phyloP scores from a whole-genome alignment of 768 basidiomycete genomes.

The Pleurotus cornucopiae region DNA sequence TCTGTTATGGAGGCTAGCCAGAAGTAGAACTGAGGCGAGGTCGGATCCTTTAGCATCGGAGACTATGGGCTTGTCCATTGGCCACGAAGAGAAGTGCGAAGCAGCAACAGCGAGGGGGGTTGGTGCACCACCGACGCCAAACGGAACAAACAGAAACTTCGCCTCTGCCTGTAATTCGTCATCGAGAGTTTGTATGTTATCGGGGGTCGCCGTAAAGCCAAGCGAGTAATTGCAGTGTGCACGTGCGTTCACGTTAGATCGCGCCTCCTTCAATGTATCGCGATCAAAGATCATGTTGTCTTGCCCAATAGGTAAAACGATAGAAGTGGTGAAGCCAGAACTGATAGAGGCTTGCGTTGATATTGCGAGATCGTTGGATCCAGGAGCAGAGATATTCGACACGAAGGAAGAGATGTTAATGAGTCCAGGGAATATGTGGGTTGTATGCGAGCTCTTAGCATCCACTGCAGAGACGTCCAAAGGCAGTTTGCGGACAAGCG shows the following conservation, averaged over 20 bases:
- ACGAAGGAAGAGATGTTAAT: constrained; percentile 87
- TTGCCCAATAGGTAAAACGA: constrained; percentile 72
- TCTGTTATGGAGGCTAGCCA: constrained; percentile 90
- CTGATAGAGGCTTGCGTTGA: constrained; percentile 80
- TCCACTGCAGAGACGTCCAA: constrained; percentile 89
- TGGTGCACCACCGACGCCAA: constrained; percentile 42
- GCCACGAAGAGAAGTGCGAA: constrained; percentile 87
- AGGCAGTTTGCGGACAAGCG: constrained; percentile 83
- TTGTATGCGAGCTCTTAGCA: constrained; percentile 90
- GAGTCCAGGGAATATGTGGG: constrained; percentile 87
- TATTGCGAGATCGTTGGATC: constrained; percentile 56
- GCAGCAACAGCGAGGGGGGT: constrained; percentile 74
- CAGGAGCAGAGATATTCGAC: constrained; percentile 56
- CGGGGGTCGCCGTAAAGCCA: constrained; percentile 67
- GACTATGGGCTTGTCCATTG: constrained; percentile 85
- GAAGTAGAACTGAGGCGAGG: constrained; percentile 86
- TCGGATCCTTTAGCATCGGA: constrained; percentile 91
- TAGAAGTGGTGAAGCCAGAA: constrained; percentile 84
- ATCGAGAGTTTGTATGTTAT: constrained; percentile 58
- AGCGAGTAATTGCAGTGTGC: constrained; percentile 90
- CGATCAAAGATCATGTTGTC: constrained; percentile 63
- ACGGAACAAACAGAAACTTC: constrained; percentile 85
- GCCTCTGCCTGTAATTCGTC: constrained; percentile 78
- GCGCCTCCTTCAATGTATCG: constrained; percentile 63
- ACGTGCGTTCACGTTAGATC: constrained; percentile 52